phyloP scores from a whole-genome alignment of 768 basidiomycete species.

The Mycena galopus region DNA sequence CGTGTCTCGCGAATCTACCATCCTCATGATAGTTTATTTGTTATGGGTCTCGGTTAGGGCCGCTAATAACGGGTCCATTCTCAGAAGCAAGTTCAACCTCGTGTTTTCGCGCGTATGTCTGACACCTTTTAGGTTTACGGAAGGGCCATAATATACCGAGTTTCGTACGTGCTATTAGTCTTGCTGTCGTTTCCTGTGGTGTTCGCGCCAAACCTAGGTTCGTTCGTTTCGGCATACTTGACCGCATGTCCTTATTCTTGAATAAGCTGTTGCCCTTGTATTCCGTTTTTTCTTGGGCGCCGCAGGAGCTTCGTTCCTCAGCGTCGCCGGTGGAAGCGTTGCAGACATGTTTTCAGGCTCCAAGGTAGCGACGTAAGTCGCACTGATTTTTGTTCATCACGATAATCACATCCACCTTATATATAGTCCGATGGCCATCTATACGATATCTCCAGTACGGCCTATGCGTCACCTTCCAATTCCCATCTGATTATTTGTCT shows the following conservation, averaged over 20 bases:
- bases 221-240: conserved; percentile 33
- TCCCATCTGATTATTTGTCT: background rate
- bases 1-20: conserved; percentile 60
- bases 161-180: conserved; percentile 73
- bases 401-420: background rate
- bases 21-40: conserved; percentile 70
- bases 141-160: conserved; percentile 70
- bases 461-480: conserved; percentile 53
- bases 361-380: conserved; percentile 69
- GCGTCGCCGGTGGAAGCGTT: conserved; percentile 69
- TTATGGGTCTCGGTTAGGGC: conserved; percentile 64
- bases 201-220: conserved; percentile 77
- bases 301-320: conserved; percentile 68
- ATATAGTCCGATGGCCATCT: conserved; percentile 64
- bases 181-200: conserved; percentile 78
- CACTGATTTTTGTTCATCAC: background rate
- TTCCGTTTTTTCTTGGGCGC: conserved; percentile 69
- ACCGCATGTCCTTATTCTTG: background rate
- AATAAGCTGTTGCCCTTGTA: conserved; percentile 68
- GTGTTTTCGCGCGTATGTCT: conserved; percentile 45
- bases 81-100: conserved; percentile 61
- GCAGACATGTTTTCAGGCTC: conserved; percentile 69
- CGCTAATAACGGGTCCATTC: conserved; percentile 63
- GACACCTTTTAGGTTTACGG: conserved; percentile 69
- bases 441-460: conserved; percentile 67